These are phyloP conservation scores for Magnaporthiopsis rhizophila DNA, from an alignment of 2,329 filamentous ascomycete genomes.

Conservation along the genomic window DNA sequence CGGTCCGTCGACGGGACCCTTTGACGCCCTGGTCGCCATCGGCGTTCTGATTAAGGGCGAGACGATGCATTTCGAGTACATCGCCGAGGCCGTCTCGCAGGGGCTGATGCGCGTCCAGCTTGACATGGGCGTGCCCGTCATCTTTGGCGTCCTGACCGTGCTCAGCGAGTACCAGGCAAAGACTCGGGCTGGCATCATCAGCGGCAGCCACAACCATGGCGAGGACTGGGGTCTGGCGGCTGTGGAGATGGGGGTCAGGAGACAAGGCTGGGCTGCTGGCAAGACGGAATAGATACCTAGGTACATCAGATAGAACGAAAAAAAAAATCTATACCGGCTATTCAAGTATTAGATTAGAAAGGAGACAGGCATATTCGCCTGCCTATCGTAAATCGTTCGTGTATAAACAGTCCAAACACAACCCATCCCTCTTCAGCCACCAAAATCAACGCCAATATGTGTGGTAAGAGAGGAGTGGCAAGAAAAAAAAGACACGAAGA, in stretches of 20 bases:
- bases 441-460: neutral
- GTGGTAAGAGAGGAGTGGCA: slow-evolving; percentile 4
- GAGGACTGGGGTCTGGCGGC: slow-evolving; percentile 94
- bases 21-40: slow-evolving; percentile 91
- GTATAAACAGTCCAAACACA: slow-evolving; percentile 6
- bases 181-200: slow-evolving; percentile 69
- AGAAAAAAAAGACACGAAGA: neutral
- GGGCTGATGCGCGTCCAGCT: slow-evolving; percentile 92
- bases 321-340: neutral
- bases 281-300: slow-evolving; percentile 30
- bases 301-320: neutral
- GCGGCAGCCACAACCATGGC: slow-evolving; percentile 78
- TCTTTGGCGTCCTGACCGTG: slow-evolving; percentile 88
- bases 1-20: slow-evolving; percentile 47
- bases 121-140: slow-evolving; percentile 78
- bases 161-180: slow-evolving; percentile 81
- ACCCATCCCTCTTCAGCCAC: neutral
- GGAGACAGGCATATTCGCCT: neutral
- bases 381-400: slow-evolving; percentile 12
- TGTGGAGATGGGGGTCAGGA: slow-evolving; percentile 88
- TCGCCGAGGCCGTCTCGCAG: slow-evolving; percentile 81
- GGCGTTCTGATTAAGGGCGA: slow-evolving; percentile 97
- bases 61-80: slow-evolving; percentile 99
- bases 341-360: slow-evolving; percentile 9
- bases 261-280: slow-evolving; percentile 55